phyloP scores from a whole-genome alignment of 768 basidiomycete genomes.

The Roridomyces roridus region DNA sequence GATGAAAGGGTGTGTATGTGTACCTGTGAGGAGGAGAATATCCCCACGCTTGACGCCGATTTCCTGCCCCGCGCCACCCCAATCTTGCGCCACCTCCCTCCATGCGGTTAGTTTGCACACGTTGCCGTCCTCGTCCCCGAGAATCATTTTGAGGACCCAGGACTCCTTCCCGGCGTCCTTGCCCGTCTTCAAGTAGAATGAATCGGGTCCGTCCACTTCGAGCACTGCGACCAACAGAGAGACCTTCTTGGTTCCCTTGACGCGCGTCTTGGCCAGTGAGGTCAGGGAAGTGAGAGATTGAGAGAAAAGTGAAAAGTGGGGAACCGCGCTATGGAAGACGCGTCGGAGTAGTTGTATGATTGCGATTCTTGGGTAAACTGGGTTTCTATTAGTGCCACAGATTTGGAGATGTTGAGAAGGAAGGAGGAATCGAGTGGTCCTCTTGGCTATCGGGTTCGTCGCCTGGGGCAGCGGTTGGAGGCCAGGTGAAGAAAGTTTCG shows the following conservation, averaged over 20 bases:
- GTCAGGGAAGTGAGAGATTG: conserved; percentile 67
- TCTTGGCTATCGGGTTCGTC: conserved; percentile 22
- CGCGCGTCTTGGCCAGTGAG: conserved; percentile 46
- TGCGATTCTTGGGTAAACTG: conserved; percentile 43
- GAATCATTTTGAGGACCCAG: conserved; percentile 68
- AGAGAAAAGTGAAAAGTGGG: conserved; percentile 78
- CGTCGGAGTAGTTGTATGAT: conserved; percentile 65
- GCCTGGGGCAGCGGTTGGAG: conserved; percentile 45
- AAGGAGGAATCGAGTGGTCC: conserved; percentile 31
- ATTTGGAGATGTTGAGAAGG: conserved; percentile 31
- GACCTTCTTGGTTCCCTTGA: conserved; percentile 54
- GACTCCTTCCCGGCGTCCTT: conserved; percentile 73
- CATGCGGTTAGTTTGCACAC: conserved; percentile 80
- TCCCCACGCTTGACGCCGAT: conserved; percentile 70
- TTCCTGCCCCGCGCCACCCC: conserved; percentile 58
- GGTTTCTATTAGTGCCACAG: conserved; percentile 21
- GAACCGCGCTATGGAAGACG: conserved; percentile 75
- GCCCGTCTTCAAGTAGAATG: conserved; percentile 71
- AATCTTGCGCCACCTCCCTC: conserved; percentile 75
- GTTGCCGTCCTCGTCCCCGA: conserved; percentile 74
- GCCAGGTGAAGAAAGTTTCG: conserved; percentile 65
- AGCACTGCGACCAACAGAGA: conserved; percentile 68
- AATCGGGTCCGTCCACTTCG: conserved; percentile 80
- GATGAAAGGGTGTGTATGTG: conserved; percentile 25
- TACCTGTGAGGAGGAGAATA: conserved; percentile 73